A percentile compares a stretch with the other conserved stretches of the same genome.
Evolutionary conservation across 805 yeast species (phyloP).

Genomic region (Schwanniomyces occidentalis): DNA sequence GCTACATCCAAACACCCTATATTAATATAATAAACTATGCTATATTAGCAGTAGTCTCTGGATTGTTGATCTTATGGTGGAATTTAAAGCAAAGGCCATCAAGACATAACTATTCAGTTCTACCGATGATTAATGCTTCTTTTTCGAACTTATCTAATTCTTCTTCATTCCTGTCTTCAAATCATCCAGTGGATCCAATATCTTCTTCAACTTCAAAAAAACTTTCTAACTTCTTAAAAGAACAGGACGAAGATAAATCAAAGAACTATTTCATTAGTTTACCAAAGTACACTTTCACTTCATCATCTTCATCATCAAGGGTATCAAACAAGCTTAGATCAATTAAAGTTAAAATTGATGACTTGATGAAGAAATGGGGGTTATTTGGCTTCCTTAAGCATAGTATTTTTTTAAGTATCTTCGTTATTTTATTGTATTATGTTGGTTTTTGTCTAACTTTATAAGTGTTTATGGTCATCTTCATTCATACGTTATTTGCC

Average conservation of each 20-base stretch:
- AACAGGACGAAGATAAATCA: conserved; percentile 25
- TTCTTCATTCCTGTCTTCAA: conserved; percentile 6
- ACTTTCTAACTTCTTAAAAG: conserved; percentile 28
- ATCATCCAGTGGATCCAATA: conserved; percentile 1
- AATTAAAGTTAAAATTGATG: conserved; percentile 3
- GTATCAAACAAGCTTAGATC: background rate
- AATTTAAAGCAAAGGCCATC: conserved; percentile 26
- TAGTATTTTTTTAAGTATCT: conserved; percentile 14
- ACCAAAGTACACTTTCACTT: conserved; percentile 27
- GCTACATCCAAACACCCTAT: conserved; percentile 50
- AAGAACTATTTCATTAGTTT: conserved; percentile 2
- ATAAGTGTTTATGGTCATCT: conserved; percentile 9
- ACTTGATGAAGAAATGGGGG: conserved; percentile 20
- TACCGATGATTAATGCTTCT: conserved; percentile 15
- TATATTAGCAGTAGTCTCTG: conserved; percentile 33
- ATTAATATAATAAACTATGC: conserved; percentile 40
- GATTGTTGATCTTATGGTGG: conserved; percentile 27
- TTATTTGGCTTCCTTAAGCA: conserved; percentile 20
- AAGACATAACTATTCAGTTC: conserved; percentile 25
- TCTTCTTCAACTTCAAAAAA: conserved; percentile 24
- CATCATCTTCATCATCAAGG: conserved; percentile 1
- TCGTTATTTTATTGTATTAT: conserved; percentile 20
- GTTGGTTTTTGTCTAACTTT: conserved; percentile 22
- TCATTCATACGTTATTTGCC: background rate
- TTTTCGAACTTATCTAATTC: background rate